Evolutionary conservation across 257 asterid genomes (phyloP), one percentile per base, ranked within the genome.

Genomic region (Penstemon davidsonii): DNA sequence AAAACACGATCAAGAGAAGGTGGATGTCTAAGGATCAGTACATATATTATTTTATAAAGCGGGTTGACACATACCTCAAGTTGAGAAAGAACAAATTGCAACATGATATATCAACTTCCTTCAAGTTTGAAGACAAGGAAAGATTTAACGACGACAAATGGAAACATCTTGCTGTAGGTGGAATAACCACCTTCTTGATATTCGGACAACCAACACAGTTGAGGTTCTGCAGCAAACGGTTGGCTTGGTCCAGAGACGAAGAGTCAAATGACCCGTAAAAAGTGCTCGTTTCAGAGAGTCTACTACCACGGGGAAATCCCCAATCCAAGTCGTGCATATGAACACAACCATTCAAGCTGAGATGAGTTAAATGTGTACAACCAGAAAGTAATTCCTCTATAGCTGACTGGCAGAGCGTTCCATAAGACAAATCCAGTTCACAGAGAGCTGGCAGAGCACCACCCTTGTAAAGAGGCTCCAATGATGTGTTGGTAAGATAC

Each of bases 201-300:
- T 84, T 94, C 8, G 95, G 91, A 69, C 99, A 94, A 62, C 99
- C 97, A 47, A 94, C 99, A 76, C 99, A 94, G 75, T 84, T 91
- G 53, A 94, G 96, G 76, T 82, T 81, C 83, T 94, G 90, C 76
- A 94, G 80, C 75, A 88, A 64, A 60, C 95, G 90, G 33, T 25
- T 25, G 33, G 33, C 33, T 25, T 25, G 33, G 75, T 59, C 60
- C 33, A 36, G 33, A 62, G 79, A 63, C 58, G 64, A 74, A 19
- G 60, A 64, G 53, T 60, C 75, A 58, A 75, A 68, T 19, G 73
- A 54, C 19, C 63, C 78, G 64, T 49, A 47, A 42, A 64, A 53
- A 13, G 58, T 65, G 73, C 71, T 61, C 72, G 70, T 47, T 56
- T 72, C 87, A 9, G 81, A 75, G 33, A 25, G 33, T 25, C 33